Evolutionary conservation across 2,329 filamentous ascomycete genomes (phyloP), one percentile per base, ranked within the genome.

Genomic region (Capronia epimyces): DNA sequence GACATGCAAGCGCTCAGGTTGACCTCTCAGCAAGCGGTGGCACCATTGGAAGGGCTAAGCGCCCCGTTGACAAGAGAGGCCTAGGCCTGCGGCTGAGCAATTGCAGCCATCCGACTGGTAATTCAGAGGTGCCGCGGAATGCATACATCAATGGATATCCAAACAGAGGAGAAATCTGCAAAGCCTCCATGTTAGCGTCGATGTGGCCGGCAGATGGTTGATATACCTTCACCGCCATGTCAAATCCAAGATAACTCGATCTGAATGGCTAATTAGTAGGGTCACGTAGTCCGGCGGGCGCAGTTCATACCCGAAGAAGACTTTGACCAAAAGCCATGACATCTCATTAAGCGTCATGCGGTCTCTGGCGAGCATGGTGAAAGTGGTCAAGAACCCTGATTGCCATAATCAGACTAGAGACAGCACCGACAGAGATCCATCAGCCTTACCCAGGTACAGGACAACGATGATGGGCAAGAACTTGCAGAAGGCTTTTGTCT

Each of bases 401-500:
- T 50, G 3, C 5, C 21, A 49, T 12, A 31, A 3, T n/a, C 10
- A 34, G 9, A 21, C 42, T 4, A 21, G 31, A 21, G 18, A n/a
- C 27, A 22, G 10, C 16, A 9, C 20, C 12, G 10, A 6, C 13
- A 10, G 21, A 12, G 9, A 9, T 20, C 16, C 6, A 18, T 53
- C 63, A 81, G 79, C 5, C 39, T 42, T 20, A 43, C 41, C 88
- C 42, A 93, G 71, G 65, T 95, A 95, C 46, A 95, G 72, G 47
- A 95, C 85, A 42, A 88, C 73, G 37, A 94, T 86, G 21, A 91
- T 76, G 1, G 87, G 85, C 49, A 81, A 65, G 54, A 93, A 95
- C 63, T 90, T 90, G 66, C 90, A 69, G 65, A 95, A 95, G 65
- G 95, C 89, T 68, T 90, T 91, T 32, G 86, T 81, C 79, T 81